Evolutionary conservation across 441 rosid species (phyloP).

Genomic region (Gossypium aridum): DNA sequence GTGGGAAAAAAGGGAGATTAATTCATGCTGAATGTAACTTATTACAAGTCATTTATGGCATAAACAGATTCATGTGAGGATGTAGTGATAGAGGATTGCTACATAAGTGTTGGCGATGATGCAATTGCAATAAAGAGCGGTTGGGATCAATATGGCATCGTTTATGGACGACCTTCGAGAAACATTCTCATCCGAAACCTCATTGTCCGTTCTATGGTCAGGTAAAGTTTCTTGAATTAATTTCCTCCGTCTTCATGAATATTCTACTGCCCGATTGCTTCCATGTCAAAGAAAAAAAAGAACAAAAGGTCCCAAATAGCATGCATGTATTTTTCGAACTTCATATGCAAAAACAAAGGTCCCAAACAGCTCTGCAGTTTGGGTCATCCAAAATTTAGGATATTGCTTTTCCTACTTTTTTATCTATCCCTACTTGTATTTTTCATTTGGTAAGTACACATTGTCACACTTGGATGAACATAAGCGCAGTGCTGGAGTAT

Average conservation of each 20-base stretch:
- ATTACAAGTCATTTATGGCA: neutral
- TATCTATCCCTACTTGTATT: neutral
- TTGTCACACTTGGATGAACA: slow-evolving; percentile 11
- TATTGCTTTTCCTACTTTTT: neutral
- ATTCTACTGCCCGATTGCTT: neutral
- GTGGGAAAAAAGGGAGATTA: neutral
- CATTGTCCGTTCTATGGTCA: slow-evolving; percentile 83
- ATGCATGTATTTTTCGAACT: too few species aligned
- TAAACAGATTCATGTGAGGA: slow-evolving; percentile 86
- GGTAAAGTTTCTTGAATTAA: slow-evolving; percentile 35
- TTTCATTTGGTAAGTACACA: slow-evolving; percentile 7
- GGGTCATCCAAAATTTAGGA: neutral
- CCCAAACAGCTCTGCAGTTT: neutral
- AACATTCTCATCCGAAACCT: slow-evolving; percentile 83
- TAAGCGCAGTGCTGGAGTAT: slow-evolving; percentile 74
- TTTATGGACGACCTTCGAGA: slow-evolving; percentile 70
- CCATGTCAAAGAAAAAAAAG: neutral
- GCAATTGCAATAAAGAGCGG: slow-evolving; percentile 95
- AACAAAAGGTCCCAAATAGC: too few species aligned
- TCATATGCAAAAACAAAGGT: too few species aligned
- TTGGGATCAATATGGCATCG: slow-evolving; percentile 97
- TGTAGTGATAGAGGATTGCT: slow-evolving; percentile 89
- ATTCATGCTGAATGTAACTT: neutral
- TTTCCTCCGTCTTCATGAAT: neutral
- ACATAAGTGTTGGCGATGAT: slow-evolving; percentile 95